These are phyloP conservation scores for Leccinum barrowsii DNA, from an alignment of 768 basidiomycete genomes.

Conservation along the genomic window DNA sequence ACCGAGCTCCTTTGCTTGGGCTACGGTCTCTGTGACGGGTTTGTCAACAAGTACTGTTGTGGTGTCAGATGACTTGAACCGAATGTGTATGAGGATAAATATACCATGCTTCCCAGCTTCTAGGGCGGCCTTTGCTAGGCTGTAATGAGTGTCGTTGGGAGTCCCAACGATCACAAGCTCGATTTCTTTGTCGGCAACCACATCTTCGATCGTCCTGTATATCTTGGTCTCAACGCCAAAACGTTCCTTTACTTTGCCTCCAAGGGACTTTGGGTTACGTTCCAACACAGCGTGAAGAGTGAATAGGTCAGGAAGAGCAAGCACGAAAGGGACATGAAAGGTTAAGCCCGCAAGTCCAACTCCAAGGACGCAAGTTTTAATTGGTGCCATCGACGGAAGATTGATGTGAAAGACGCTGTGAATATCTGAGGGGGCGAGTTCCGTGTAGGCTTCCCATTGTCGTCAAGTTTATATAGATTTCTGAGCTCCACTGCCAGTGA, in stretches of 20 bases:
- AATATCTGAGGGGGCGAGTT: background rate
- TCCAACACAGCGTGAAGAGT: slow-evolving; percentile 72
- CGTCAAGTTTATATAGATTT: background rate
- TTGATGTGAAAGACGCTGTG: background rate
- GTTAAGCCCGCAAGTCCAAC: slow-evolving; percentile 74
- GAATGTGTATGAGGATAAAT: slow-evolving; percentile 6
- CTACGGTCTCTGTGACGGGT: slow-evolving; percentile 60
- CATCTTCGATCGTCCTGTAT: slow-evolving; percentile 56
- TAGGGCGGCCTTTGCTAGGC: slow-evolving; percentile 59
- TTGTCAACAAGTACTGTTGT: slow-evolving; percentile 72
- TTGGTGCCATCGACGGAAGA: slow-evolving; percentile 36
- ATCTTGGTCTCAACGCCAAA: slow-evolving; percentile 60
- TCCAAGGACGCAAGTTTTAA: slow-evolving; percentile 70
- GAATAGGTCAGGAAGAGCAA: slow-evolving; percentile 68
- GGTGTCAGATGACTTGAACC: slow-evolving; percentile 1
- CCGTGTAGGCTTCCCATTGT: background rate
- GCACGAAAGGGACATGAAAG: slow-evolving; percentile 79
- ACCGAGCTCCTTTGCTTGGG: slow-evolving; percentile 59
- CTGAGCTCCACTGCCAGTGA: no score
- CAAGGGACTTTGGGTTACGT: slow-evolving; percentile 57
- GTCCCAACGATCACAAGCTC: slow-evolving; percentile 69
- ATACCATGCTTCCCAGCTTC: slow-evolving; percentile 72
- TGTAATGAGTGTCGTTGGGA: slow-evolving; percentile 72
- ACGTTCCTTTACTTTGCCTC: slow-evolving; percentile 61
- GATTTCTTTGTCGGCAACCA: slow-evolving; percentile 58